Evolutionary conservation across 345 rosid species (phyloP).

Genomic region (Dimocarpus longan): DNA sequence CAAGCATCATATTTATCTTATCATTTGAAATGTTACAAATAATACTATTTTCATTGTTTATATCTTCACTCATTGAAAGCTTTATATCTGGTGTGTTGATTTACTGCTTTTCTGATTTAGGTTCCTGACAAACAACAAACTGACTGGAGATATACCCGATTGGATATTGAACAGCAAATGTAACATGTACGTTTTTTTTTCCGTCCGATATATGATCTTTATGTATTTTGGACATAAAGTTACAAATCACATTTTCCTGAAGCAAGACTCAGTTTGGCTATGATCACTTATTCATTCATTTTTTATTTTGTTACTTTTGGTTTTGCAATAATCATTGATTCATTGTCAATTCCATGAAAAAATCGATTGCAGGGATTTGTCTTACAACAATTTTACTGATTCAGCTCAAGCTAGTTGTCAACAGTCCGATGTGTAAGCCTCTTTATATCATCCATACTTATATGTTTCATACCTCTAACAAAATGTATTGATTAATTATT

Average conservation of each 20-base stretch:
- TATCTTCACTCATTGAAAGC: not conserved
- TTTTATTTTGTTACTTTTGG: not conserved
- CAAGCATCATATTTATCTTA: too few species aligned
- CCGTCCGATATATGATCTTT: not conserved
- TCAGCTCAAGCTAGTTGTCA: slow-evolving; percentile 44
- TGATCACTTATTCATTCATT: not conserved
- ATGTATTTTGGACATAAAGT: too few species aligned
- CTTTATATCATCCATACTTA: slow-evolving; percentile 1
- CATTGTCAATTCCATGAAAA: not conserved
- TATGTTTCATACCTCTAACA: not conserved
- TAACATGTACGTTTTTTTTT: slow-evolving; percentile 45
- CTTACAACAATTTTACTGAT: slow-evolving; percentile 79
- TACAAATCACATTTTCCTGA: not conserved
- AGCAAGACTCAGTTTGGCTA: not conserved
- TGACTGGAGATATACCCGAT: slow-evolving; percentile 61
- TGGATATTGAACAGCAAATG: slow-evolving; percentile 39
- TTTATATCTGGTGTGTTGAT: not conserved
- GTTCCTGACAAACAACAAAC: slow-evolving; percentile 72
- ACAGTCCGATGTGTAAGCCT: slow-evolving; percentile 48
- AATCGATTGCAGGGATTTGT: slow-evolving; percentile 64
- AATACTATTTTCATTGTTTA: too few species aligned
- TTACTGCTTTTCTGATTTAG: slow-evolving; percentile 35
- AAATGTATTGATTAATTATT: not conserved
- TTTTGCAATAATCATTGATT: not conserved
- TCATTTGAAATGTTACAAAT: too few species aligned